Evolutionary conservation across 2,329 filamentous ascomycete genomes (phyloP).

Genomic region (Hymenoscyphus repandus): DNA sequence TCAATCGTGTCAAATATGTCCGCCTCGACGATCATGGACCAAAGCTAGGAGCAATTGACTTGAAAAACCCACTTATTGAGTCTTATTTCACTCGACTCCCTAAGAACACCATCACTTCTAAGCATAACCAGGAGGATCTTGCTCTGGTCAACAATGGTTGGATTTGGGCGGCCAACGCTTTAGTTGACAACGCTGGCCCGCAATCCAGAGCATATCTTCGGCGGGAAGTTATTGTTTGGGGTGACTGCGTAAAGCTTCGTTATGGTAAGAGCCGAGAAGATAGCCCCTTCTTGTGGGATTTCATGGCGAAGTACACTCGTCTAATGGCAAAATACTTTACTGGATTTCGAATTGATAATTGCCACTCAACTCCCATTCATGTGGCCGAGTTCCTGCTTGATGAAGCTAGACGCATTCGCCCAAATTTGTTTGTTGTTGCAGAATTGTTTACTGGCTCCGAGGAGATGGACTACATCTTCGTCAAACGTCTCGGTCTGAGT

Average conservation of each 20-base stretch:
- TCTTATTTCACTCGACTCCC: conserved; percentile 91
- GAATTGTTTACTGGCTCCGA: conserved; percentile 96
- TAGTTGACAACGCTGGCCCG: conserved; percentile 88
- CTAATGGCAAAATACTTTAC: conserved; percentile 92
- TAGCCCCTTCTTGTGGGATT: conserved; percentile 90
- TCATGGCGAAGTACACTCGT: conserved; percentile 89
- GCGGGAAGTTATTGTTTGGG: conserved; percentile 95
- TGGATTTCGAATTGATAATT: conserved; percentile 96
- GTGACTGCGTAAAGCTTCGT: conserved; percentile 93
- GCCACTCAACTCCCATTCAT: conserved; percentile 90
- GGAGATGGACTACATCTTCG: conserved; percentile 93
- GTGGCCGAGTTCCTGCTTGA: conserved; percentile 95
- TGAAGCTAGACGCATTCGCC: conserved; percentile 80
- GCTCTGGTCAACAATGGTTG: conserved; percentile 94
- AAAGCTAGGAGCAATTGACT: conserved; percentile 72
- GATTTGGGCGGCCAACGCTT: conserved; percentile 96
- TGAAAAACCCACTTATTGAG: conserved; percentile 79
- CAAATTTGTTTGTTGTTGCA: conserved; percentile 85
- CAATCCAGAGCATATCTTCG: conserved; percentile 90
- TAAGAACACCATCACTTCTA: conserved; percentile 68
- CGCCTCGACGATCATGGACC: conserved; percentile 90
- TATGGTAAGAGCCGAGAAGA: conserved; percentile 78
- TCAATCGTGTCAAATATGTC: conserved; percentile 91
- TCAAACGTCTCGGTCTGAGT: conserved; percentile 85
- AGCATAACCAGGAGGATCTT: conserved; percentile 70